phyloP scores from a whole-genome alignment of 768 basidiomycete species.

The Fomitopsis pulvina region DNA sequence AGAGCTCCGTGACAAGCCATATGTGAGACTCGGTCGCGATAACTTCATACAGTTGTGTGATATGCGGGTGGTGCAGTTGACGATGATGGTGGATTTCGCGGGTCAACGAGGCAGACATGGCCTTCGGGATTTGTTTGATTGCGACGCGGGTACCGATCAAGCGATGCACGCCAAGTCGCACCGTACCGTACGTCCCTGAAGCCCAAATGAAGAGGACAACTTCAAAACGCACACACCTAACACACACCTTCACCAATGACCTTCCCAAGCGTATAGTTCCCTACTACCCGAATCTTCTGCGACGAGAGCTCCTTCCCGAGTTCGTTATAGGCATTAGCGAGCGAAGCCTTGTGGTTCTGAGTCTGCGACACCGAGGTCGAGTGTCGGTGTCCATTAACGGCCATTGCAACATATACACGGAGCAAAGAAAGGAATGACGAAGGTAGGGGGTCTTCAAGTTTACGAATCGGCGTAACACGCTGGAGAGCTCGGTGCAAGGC shows the following conservation, averaged over 20 bases:
- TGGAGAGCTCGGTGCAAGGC: too few species aligned
- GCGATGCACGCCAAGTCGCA: constrained; percentile 90
- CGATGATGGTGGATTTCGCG: constrained; percentile 99
- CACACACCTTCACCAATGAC: constrained; percentile 89
- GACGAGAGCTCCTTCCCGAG: constrained; percentile 94
- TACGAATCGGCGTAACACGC: too few species aligned
- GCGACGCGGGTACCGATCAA: constrained; percentile 89
- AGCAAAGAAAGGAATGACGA: constrained; percentile 18
- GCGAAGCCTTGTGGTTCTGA: constrained; percentile 76
- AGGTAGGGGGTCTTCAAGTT: constrained; percentile 5
- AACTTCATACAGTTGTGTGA: constrained; percentile 96
- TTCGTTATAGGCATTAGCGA: constrained; percentile 95
- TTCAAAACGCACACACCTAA: background rate
- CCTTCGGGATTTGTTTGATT: constrained; percentile 97
- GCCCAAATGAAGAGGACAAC: background rate
- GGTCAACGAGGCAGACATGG: constrained; percentile 84
- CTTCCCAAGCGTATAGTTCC: constrained; percentile 90
- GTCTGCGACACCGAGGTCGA: constrained; percentile 25
- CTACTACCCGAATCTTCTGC: constrained; percentile 82
- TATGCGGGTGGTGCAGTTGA: constrained; percentile 90
- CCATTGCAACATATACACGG: constrained; percentile 23
- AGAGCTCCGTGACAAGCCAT: constrained; percentile 97
- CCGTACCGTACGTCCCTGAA: constrained; percentile 86
- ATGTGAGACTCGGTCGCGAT: constrained; percentile 94
- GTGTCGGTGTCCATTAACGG: constrained; percentile 20